These are phyloP conservation scores for Geranium rotundifolium DNA, from an alignment of 345 rosid species.

Conservation along the genomic window DNA sequence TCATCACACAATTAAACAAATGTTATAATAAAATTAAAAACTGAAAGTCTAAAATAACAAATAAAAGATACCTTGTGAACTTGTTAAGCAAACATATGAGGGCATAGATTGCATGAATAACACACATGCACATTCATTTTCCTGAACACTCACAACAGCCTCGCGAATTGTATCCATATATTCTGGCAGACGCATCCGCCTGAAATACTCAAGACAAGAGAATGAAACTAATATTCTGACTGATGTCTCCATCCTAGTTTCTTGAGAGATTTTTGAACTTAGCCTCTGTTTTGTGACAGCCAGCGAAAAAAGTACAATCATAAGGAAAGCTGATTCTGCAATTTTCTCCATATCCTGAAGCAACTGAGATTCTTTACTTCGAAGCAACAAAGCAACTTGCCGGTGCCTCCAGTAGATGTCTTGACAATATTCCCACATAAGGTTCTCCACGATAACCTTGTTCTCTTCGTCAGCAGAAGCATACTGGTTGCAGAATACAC, in stretches of 20 bases:
- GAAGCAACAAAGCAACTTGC: slow-evolving; percentile 49
- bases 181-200: slow-evolving; percentile 75
- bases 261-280: slow-evolving; percentile 36
- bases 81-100: slow-evolving; percentile 52
- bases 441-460: slow-evolving; percentile 46
- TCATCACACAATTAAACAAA: too few species aligned
- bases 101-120: slow-evolving; percentile 78
- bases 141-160: slow-evolving; percentile 68
- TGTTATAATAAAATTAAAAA: too few species aligned
- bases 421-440: slow-evolving; percentile 69
- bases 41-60: too few species aligned
- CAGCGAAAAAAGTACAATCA: slow-evolving; percentile 72
- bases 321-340: slow-evolving; percentile 84
- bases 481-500: slow-evolving; percentile 75
- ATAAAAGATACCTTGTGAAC: slow-evolving; percentile 39
- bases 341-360: slow-evolving; percentile 65
- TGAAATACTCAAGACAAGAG: slow-evolving; percentile 77
- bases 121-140: slow-evolving; percentile 50
- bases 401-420: slow-evolving; percentile 67
- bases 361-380: slow-evolving; percentile 37
- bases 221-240: slow-evolving; percentile 60
- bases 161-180: slow-evolving; percentile 74
- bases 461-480: slow-evolving; percentile 46
- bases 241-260: slow-evolving; percentile 53
- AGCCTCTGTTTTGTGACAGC: slow-evolving; percentile 61